Evolutionary conservation across 805 yeast genomes (phyloP).

Genomic region (Ogataea corticis): DNA sequence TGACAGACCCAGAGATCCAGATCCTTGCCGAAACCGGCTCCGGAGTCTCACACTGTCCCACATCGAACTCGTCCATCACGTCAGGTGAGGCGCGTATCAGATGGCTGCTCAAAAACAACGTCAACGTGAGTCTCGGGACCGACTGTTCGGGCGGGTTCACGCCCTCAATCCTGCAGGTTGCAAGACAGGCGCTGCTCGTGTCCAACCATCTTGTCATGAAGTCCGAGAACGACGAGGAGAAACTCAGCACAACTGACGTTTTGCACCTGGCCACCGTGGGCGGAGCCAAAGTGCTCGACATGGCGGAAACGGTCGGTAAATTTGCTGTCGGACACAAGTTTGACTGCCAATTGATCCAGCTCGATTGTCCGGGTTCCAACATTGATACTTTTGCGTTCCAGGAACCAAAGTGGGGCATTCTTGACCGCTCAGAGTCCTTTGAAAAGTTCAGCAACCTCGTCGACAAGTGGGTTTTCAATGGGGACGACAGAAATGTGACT

Average conservation of each 20-base stretch:
- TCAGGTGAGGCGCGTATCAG: conserved; percentile 89
- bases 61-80: conserved; percentile 82
- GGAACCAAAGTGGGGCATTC: conserved; percentile 38
- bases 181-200: conserved; percentile 69
- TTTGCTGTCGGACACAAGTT: conserved; percentile 78
- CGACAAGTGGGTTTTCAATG: conserved; percentile 89
- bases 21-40: conserved; percentile 54
- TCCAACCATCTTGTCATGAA: conserved; percentile 72
- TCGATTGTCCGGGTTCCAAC: conserved; percentile 52
- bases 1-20: conserved; percentile 62
- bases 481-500: conserved; percentile 87
- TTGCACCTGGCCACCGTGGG: conserved; percentile 84
- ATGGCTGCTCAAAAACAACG: conserved; percentile 59
- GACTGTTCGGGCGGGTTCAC: conserved; percentile 80
- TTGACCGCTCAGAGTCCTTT: conserved; percentile 14
- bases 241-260: conserved; percentile 67
- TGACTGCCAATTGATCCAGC: conserved; percentile 79
- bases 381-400: conserved; percentile 82
- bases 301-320: conserved; percentile 61
- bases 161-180: conserved; percentile 61
- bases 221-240: conserved; percentile 42
- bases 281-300: conserved; percentile 75
- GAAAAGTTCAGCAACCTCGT: conserved; percentile 54
- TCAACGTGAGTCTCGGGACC: conserved; percentile 81
- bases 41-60: conserved; percentile 92